Evolutionary conservation across 345 rosid genomes (phyloP), one percentile per base, ranked within the genome.

Genomic region (Reutealis trisperma): DNA sequence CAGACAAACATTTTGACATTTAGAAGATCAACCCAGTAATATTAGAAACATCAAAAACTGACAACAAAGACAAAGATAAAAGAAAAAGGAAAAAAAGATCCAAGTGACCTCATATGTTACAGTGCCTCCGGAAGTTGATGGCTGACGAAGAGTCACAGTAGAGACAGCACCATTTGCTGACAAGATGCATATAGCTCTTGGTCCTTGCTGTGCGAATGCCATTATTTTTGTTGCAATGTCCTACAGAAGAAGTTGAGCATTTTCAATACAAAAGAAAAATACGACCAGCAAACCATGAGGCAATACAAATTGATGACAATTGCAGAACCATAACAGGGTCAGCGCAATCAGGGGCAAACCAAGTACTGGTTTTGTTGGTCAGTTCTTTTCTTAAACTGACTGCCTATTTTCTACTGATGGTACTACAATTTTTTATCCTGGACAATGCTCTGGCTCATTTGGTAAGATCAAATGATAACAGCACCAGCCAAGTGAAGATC

Each of bases 91-190:
- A 21, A 57, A 5, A 37, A 37, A 37, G 41, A 37, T 37, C 32
- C 15, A 78, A 69, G 79, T 61, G 66, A 96, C 99, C 99, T 96
- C 99, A 71, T 92, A 96, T 73, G 92, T 90, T 59, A 93, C 90
- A 15, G 88, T 84, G 82, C 96, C 94, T 37, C 92, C 91, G 61
- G 98, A 88, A 57, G 89, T 82, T 52, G 94, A 84, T 24, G 98
- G 88, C 85, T 96, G 98, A 54, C 85, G 87, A 74, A 96, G 93
- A 41, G 97, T 92, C 54, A 91, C 98, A 1, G 93, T 91, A 42
- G 96, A 92, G 59, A 96, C 97, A 13, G 98, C 89, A 21, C 99
- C 99, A 72, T 84, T 91, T 70, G 99, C 96, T 34, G 99, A 93
- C 84, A 96, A 83, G 77, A 96, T 75, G 71, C 98, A 96, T 52